Base-by-base conservation (phyloP, 177 flowering plant genomes). In the Vitis hybrid region DNA sequence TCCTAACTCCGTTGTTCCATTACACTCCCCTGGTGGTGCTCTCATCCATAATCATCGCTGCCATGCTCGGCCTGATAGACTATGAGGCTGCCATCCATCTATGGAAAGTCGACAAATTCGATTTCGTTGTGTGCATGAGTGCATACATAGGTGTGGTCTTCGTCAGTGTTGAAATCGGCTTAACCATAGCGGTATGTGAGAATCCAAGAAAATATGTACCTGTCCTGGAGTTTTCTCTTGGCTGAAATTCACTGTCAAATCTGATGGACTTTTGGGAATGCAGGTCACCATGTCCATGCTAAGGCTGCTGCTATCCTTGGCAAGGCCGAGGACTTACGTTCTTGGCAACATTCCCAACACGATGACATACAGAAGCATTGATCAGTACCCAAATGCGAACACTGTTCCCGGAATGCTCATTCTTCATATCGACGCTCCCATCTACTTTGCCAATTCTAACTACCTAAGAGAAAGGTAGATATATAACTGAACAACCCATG, bases 1-100 rank as follows among this genome's bases (percentile, higher is more conserved):
- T 88, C 74, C 72, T 90, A 0, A 88, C 89, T 2, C 91, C 90
- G 3, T 33, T 88, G 74, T 88, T 90, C 79, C 84, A 82, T 53
- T 88, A 87, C 89, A 90, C 95, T 31, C 95, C 95, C 10, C 78
- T 87, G 9, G 92, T 88, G 53, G 91, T 87, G 31, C 91, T 90
- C 56, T 78, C 91, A 16, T 70, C 92, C 50, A 90, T 90, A 6
- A 90, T 90, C 22, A 78, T 90, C 26, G 51, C 87, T 0, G 92
- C 95, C 31, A 87, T 90, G 92, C 77, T 87, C 5, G 91, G 95
- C 52, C 76, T 90, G 8, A 82, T 90, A n/a, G 86, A 90, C 76
- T 87, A 88, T 15, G 77, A 83, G 55, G 85, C 83, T 2, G 88
- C 79, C 29, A 26, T 79, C 65, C 87, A 82, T 64, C 87, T 88